Percentiles rank a stretch among this genome's conserved stretches.
phyloP scores from a whole-genome alignment of 2,329 filamentous ascomycete genomes.

The Verticillium isaacii region DNA sequence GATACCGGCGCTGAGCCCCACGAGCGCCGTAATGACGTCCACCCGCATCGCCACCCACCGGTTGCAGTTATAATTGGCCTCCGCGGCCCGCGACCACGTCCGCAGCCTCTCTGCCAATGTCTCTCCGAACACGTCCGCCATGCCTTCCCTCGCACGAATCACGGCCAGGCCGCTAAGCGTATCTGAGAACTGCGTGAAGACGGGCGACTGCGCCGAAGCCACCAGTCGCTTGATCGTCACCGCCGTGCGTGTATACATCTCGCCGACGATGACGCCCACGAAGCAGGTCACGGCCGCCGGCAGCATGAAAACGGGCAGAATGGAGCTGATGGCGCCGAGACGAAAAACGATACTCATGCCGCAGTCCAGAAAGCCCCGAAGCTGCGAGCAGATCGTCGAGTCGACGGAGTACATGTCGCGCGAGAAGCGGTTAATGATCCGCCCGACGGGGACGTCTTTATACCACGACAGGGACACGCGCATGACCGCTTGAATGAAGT shows the following conservation, averaged over 20 bases:
- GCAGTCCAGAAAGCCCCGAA: conserved; percentile 37
- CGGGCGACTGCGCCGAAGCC: conserved; percentile 44
- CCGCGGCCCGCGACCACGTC: conserved; percentile 38
- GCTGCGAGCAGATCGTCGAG: conserved; percentile 37
- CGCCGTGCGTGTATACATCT: conserved; percentile 46
- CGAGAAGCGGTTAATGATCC: conserved; percentile 51
- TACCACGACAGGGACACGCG: conserved; percentile 53
- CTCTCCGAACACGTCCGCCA: conserved; percentile 38
- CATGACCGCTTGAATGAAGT: conserved; percentile 47
- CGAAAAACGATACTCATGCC: conserved; percentile 38
- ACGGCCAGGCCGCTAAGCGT: conserved; percentile 44
- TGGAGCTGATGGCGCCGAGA: conserved; percentile 41
- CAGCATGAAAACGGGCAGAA: conserved; percentile 47
- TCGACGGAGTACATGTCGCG: conserved; percentile 55
- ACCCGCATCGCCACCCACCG: conserved; percentile 52
- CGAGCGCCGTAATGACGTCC: conserved; percentile 48
- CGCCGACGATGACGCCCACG: conserved; percentile 39
- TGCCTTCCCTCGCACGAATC: conserved; percentile 39
- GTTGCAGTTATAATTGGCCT: conserved; percentile 51
- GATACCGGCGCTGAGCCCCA: conserved; percentile 44
- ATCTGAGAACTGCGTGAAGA: conserved; percentile 53
- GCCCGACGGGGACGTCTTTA: conserved; percentile 46
- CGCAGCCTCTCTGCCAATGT: conserved; percentile 47
- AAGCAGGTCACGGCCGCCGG: conserved; percentile 40
- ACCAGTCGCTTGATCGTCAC: conserved; percentile 40